Percentiles rank a stretch among this genome's conserved stretches.
phyloP scores from a whole-genome alignment of 2,329 filamentous ascomycete genomes.

The Stemphylium vesicarium region DNA sequence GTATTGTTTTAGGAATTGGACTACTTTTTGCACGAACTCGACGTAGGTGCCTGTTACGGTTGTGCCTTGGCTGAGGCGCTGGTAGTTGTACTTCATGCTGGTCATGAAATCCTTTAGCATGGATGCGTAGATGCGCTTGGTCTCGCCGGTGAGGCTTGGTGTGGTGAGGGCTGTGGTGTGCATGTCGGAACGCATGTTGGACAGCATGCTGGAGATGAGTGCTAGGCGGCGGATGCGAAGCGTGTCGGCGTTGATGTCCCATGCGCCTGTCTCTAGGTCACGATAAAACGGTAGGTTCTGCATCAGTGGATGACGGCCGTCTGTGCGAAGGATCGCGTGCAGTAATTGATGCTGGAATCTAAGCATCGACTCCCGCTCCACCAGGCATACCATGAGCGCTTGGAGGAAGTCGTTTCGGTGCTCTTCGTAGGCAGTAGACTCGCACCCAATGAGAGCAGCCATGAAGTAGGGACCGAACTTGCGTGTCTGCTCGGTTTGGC shows the following conservation, averaged over 20 bases:
- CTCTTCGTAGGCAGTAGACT: constrained; percentile 50
- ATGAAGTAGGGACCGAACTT: constrained; percentile 56
- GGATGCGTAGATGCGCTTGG: constrained; percentile 57
- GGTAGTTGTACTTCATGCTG: constrained; percentile 67
- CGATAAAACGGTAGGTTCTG: constrained; percentile 64
- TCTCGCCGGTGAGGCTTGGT: constrained; percentile 37
- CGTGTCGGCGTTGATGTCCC: constrained; percentile 59
- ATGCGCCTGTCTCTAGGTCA: constrained; percentile 45
- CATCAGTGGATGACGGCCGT: constrained; percentile 56
- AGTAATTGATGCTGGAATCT: constrained; percentile 67
- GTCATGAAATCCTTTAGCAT: constrained; percentile 64
- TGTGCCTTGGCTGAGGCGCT: constrained; percentile 54
- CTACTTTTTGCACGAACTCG: constrained; percentile 65
- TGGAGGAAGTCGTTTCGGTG: constrained; percentile 58
- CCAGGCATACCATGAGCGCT: constrained; percentile 62
- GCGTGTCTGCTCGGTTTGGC: constrained; percentile 53
- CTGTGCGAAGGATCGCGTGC: constrained; percentile 58
- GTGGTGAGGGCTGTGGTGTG: constrained; percentile 43
- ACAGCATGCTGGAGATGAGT: constrained; percentile 62
- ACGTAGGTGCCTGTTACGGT: constrained; percentile 62
- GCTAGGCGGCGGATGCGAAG: constrained; percentile 61
- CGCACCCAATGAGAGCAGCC: constrained; percentile 49
- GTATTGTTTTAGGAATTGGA: constrained; percentile 67
- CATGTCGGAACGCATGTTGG: constrained; percentile 64
- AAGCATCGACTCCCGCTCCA: constrained; percentile 65